Percentiles rank a stretch among this genome's conserved stretches.
Conservation (phyloP, 2,329 filamentous ascomycete species). For the Pseudogymnoascus sp. region DNA sequence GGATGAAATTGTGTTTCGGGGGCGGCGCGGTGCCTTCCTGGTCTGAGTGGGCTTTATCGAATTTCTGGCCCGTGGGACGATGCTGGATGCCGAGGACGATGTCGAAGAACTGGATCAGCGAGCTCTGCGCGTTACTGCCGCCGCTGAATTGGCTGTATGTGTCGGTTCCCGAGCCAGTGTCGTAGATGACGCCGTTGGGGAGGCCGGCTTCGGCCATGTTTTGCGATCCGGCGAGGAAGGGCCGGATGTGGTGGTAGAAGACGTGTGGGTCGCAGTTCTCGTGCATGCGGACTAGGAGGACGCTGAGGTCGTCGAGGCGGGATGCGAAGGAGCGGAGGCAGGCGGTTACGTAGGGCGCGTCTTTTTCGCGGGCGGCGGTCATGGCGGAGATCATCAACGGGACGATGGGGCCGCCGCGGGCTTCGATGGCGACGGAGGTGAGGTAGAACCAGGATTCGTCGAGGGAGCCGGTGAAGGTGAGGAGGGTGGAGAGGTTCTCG, state of each 20-base stretch:
- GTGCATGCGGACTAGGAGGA: conserved; percentile 79
- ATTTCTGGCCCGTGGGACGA: conserved; percentile 73
- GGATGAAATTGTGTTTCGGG: conserved; percentile 79
- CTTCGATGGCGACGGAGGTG: conserved; percentile 91
- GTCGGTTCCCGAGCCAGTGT: conserved; percentile 61
- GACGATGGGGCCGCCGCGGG: conserved; percentile 78
- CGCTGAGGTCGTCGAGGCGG: conserved; percentile 74
- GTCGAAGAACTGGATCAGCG: conserved; percentile 95
- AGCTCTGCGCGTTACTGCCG: conserved; percentile 95
- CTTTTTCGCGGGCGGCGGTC: conserved; percentile 63
- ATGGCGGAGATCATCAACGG: conserved; percentile 86
- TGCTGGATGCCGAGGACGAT: conserved; percentile 85
- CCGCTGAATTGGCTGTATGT: conserved; percentile 80
- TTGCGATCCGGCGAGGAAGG: conserved; percentile 91
- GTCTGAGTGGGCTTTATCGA: conserved; percentile 41
- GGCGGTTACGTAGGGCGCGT: conserved; percentile 64
- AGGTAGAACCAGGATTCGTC: conserved; percentile 99
- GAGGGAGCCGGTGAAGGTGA: conserved; percentile 86
- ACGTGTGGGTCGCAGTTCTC: conserved; percentile 90
- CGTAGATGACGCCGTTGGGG: conserved; percentile 80
- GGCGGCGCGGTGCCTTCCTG: conserved; percentile 38
- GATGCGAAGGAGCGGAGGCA: conserved; percentile 80
- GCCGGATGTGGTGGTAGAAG: conserved; percentile 94
- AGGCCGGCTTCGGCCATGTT: conserved; percentile 95
- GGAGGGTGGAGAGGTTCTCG: conserved; percentile 79